Conservation (phyloP, 2,329 filamentous ascomycete species). For the Penicillium sp. region DNA sequence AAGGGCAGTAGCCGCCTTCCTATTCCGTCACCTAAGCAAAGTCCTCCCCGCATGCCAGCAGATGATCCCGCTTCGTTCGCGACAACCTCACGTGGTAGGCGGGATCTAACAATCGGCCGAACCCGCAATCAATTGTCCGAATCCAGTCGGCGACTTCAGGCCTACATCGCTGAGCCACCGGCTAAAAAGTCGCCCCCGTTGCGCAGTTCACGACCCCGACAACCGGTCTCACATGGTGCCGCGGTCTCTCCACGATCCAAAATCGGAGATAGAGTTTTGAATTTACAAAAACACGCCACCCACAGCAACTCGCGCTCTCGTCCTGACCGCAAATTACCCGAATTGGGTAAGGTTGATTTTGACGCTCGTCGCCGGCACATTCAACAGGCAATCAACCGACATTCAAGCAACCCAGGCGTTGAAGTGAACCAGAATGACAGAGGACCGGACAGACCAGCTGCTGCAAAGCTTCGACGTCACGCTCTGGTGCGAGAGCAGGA, state of each 20-base stretch:
- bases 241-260: conserved; percentile 70
- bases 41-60: conserved; percentile 28
- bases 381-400: conserved; percentile 71
- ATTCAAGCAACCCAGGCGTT: conserved; percentile 62
- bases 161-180: conserved; percentile 69
- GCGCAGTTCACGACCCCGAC: conserved; percentile 77
- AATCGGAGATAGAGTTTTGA: conserved; percentile 58
- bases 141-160: conserved; percentile 63
- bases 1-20: conserved; percentile 45
- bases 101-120: conserved; percentile 34
- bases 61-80: conserved; percentile 31
- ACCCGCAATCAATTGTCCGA: conserved; percentile 42
- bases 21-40: conserved; percentile 38
- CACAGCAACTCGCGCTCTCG: conserved; percentile 35
- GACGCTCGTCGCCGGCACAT: conserved; percentile 78
- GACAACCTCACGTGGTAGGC: conserved; percentile 38
- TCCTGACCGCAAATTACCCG: conserved; percentile 51
- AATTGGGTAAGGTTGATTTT: conserved; percentile 77
- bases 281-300: conserved; percentile 41
- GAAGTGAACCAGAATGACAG: conserved; percentile 56
- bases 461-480: conserved; percentile 51
- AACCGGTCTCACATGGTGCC: conserved; percentile 72
- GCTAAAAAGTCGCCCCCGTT: conserved; percentile 76
- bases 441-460: conserved; percentile 57
- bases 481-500: conserved; percentile 50